Evolutionary conservation across 495 filamentous ascomycete genomes (phyloP).

Genomic region (Podospora pseudoanserina): DNA sequence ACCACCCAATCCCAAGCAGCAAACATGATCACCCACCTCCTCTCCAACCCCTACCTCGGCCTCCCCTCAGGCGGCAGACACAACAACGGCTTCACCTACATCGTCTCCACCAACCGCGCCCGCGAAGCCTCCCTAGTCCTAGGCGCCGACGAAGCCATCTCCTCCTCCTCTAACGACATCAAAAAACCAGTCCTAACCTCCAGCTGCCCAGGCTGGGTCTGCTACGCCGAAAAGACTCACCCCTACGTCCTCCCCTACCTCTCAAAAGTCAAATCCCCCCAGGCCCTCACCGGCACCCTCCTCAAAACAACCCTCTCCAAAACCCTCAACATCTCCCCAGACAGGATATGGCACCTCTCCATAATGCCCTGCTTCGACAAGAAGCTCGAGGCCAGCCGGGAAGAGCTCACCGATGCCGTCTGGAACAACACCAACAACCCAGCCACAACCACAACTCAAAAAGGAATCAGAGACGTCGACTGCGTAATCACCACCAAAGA

Average conservation of each 20-base stretch:
- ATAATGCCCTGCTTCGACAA: slow-evolving; percentile 99
- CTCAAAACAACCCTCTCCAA: slow-evolving; percentile 79
- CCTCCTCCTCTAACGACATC: slow-evolving; percentile 15
- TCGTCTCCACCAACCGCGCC: slow-evolving; percentile 80
- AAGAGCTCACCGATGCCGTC: slow-evolving; percentile 77
- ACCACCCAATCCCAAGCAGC: slow-evolving; percentile 70
- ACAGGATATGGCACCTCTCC: slow-evolving; percentile 86
- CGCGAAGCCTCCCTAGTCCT: slow-evolving; percentile 73
- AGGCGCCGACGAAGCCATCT: slow-evolving; percentile 71
- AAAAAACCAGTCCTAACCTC: slow-evolving; percentile 78
- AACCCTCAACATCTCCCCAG: slow-evolving; percentile 63
- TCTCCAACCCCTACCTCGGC: slow-evolving; percentile 64
- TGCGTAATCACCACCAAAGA: slow-evolving; percentile 96
- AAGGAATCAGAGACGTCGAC: slow-evolving; percentile 80
- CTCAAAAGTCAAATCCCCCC: slow-evolving; percentile 87
- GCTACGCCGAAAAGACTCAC: slow-evolving; percentile 97
- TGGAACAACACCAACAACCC: slow-evolving; percentile 52
- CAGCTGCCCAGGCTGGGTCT: slow-evolving; percentile 96
- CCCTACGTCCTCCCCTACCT: slow-evolving; percentile 88
- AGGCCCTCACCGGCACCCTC: slow-evolving; percentile 84
- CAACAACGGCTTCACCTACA: slow-evolving; percentile 76
- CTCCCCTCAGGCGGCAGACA: slow-evolving; percentile 64
- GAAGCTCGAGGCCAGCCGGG: slow-evolving; percentile 91
- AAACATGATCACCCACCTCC: slow-evolving; percentile 76
- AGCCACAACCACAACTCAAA: slow-evolving; percentile 18